Evolutionary conservation across 768 basidiomycete genomes (phyloP).

Genomic region (Mycena filopes): DNA sequence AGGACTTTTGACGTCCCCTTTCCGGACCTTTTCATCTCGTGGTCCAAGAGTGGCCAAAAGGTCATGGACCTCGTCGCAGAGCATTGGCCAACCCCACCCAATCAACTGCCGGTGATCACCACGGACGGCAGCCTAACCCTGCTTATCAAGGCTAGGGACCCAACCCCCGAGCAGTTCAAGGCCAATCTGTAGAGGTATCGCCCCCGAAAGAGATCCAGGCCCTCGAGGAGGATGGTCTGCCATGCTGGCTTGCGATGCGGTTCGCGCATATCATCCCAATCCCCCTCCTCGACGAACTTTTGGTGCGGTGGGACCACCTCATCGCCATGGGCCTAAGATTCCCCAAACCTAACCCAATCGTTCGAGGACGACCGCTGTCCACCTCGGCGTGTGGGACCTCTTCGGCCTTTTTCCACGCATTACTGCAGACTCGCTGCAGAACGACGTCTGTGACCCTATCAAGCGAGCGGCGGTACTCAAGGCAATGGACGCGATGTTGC

Average conservation of each 20-base stretch:
- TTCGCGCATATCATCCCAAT: neutral
- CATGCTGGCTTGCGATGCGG: neutral
- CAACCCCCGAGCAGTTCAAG: neutral
- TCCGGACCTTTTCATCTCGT: neutral
- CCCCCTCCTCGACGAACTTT: neutral
- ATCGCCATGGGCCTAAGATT: neutral
- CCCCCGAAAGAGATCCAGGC: too few relatives aligned
- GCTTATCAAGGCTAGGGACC: neutral
- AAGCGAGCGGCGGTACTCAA: too few relatives aligned
- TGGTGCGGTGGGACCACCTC: neutral
- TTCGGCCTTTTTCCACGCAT: neutral
- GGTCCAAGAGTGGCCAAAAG: neutral
- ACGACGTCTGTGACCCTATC: too few relatives aligned
- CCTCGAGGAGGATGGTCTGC: neutral
- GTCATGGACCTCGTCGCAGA: neutral
- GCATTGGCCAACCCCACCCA: neutral
- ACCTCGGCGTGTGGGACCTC: conserved; percentile 8
- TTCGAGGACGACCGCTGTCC: neutral
- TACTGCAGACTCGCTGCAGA: too few relatives aligned
- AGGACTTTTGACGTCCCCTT: neutral
- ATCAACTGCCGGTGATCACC: neutral
- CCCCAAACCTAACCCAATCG: neutral
- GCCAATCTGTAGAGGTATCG: neutral
- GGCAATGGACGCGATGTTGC: too few relatives aligned
- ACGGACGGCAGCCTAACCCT: neutral